Evolutionary conservation across 768 basidiomycete genomes (phyloP), one percentile per base, ranked within the genome.

Genomic region (Leccinellum albellum): DNA sequence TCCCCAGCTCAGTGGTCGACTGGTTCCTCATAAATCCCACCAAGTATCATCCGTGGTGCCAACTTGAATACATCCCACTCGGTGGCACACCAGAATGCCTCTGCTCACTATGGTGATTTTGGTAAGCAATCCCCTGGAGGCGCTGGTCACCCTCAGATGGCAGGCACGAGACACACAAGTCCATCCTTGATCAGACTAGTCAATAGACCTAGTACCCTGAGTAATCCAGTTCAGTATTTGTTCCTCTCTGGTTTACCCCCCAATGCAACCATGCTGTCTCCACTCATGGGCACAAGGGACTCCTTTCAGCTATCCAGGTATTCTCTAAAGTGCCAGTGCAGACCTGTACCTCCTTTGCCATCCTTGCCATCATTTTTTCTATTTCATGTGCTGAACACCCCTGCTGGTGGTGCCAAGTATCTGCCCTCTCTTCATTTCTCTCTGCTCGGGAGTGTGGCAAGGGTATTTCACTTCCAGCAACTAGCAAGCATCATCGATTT

Each of bases 101-200:
- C 56, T 33, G 10, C 3, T 4, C 21, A 28, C 20, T 59, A 46
- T 13, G 46, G 58, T 12, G 52, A 57, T 15, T 59, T 59, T 10
- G 61, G 61, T 6, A 59, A 61, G 35, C n/a, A 40, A 44, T 32
- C 20, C 7, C 47, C 47, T 20, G n/a, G 40, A 40, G 37, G 37
- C 4, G 48, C 7, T 6, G 23, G 46, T 26, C 24, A 49, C 13
- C 31, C 45, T 46, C 29, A 17, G 15, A 23, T 28, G 3, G 33
- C 33, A 13, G 40, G 40, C 9, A 14, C 52, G 20, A 54, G 61
- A 50, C 61, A 60, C 5, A 50, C 50, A 0, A 70, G 64, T 31
- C 60, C 60, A 13, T 64, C 33, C 5, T 73, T 72, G 26, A 58
- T 73, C 49, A 51, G 72, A 49, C 26, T 73, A 12, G 63, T 73